These are phyloP conservation scores for Hypoxylon sp. DNA, from an alignment of 2,329 filamentous ascomycete genomes.

Conservation along the genomic window DNA sequence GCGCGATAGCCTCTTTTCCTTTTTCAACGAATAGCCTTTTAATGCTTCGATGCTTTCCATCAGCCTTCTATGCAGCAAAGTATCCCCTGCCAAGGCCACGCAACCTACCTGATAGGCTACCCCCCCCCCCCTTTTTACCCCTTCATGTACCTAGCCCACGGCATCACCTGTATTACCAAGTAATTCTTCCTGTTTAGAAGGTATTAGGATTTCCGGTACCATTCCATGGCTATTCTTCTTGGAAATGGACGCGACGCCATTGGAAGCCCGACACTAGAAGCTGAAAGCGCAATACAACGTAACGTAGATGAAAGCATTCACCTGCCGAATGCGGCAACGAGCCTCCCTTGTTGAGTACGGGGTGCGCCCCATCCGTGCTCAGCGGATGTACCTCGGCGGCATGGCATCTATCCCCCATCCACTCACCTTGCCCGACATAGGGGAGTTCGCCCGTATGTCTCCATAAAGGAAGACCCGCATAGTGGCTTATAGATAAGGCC, in stretches of 20 bases:
- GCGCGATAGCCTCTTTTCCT: not conserved
- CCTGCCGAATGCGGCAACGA: conserved; percentile 34
- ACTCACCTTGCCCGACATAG: not conserved
- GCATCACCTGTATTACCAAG: not conserved
- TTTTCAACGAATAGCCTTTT: conserved; percentile 5
- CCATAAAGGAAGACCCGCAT: conserved; percentile 31
- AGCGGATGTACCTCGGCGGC: conserved; percentile 39
- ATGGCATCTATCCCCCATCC: conserved; percentile 1
- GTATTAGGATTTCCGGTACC: conserved; percentile 9
- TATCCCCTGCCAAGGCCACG: conserved; percentile 16
- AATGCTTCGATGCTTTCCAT: conserved; percentile 29
- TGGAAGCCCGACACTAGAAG: conserved; percentile 10
- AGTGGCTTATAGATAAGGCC: conserved; percentile 35
- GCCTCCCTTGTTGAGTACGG: conserved; percentile 1
- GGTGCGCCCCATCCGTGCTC: conserved; percentile 33
- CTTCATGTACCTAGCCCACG: too few species aligned
- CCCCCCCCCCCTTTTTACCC: not conserved
- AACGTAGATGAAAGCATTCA: conserved; percentile 28
- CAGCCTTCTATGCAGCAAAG: conserved; percentile 35
- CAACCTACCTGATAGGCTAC: not conserved
- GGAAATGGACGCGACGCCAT: conserved; percentile 26
- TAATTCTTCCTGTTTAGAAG: conserved; percentile 10
- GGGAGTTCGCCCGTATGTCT: conserved; percentile 6
- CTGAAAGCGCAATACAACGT: conserved; percentile 35
- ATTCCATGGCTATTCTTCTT: conserved; percentile 10